phyloP scores from a whole-genome alignment of 192 early-diverging fungal species.

The Umbelopsis vinacea region DNA sequence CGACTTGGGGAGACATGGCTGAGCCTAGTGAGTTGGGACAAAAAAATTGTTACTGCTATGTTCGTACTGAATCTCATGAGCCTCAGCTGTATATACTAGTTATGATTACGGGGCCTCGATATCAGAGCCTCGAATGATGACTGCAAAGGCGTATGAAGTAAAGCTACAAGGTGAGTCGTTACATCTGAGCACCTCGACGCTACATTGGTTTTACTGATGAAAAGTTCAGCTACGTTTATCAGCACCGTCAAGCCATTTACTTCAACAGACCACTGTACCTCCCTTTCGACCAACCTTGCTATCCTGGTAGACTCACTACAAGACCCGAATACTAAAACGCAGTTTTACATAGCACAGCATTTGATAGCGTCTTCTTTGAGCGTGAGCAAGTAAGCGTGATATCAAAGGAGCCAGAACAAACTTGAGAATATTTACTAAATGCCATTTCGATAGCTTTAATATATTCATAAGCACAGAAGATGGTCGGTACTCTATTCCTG shows the following conservation, averaged over 20 bases:
- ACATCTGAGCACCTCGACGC: neutral
- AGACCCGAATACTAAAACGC: neutral
- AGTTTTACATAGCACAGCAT: constrained; percentile 11
- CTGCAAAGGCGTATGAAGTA: neutral
- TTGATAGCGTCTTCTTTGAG: neutral
- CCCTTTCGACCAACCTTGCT: neutral
- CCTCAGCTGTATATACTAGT: neutral
- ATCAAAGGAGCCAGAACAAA: too few species aligned
- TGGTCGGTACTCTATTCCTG: too few species aligned
- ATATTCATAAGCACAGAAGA: constrained; percentile 1
- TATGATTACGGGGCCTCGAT: constrained; percentile 16
- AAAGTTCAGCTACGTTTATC: neutral
- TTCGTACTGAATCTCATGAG: neutral
- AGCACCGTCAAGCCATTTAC: too few species aligned
- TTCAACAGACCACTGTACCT: too few species aligned
- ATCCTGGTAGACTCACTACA: neutral
- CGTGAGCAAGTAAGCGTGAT: too few species aligned
- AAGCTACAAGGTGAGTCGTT: constrained; percentile 3
- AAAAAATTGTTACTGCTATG: neutral
- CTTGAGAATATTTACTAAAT: neutral
- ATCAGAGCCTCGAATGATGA: constrained; percentile 8
- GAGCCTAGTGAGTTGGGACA: too few species aligned
- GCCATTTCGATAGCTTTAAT: neutral
- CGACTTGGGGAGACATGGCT: neutral
- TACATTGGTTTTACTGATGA: neutral